Percentiles rank a stretch among this genome's conserved stretches.
Evolutionary conservation across 805 yeast genomes (phyloP).

Genomic region (Dipodascopsis uninucleata): DNA sequence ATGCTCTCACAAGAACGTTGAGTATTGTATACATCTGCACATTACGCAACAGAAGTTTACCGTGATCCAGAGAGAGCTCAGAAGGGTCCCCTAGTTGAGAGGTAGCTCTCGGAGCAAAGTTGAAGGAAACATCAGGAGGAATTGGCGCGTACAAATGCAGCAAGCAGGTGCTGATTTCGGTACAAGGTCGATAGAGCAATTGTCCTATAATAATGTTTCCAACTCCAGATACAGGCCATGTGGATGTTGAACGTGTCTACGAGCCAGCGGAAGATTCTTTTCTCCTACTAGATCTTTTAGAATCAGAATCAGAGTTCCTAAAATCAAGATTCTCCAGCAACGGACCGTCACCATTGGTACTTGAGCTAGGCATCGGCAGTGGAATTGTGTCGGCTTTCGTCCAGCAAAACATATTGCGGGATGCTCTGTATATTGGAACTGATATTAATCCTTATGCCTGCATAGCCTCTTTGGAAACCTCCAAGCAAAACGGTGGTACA

Average conservation of each 20-base stretch:
- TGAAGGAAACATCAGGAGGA: too few species aligned
- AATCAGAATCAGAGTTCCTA: conserved; percentile 48
- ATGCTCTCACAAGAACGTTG: too few species aligned
- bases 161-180: too few species aligned
- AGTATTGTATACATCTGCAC: too few species aligned
- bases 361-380: conserved; percentile 89
- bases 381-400: conserved; percentile 83
- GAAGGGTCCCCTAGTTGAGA: too few species aligned
- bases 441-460: conserved; percentile 84
- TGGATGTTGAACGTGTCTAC: conserved; percentile 71
- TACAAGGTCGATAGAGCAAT: too few species aligned
- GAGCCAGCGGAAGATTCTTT: conserved; percentile 96
- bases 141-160: too few species aligned
- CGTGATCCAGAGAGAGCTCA: too few species aligned
- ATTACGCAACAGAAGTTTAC: too few species aligned
- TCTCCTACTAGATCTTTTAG: conserved; percentile 75
- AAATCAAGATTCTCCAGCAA: conserved; percentile 3
- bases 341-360: conserved; percentile 48
- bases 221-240: conserved; percentile 60
- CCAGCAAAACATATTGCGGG: conserved; percentile 52
- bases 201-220: conserved; percentile 73
- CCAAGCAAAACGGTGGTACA: conserved; percentile 33
- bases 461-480: conserved; percentile 47
- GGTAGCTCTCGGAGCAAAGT: too few species aligned
- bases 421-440: conserved; percentile 58